phyloP scores from a whole-genome alignment of 164 flowering plant genomes.

The Umbellularia californica region DNA sequence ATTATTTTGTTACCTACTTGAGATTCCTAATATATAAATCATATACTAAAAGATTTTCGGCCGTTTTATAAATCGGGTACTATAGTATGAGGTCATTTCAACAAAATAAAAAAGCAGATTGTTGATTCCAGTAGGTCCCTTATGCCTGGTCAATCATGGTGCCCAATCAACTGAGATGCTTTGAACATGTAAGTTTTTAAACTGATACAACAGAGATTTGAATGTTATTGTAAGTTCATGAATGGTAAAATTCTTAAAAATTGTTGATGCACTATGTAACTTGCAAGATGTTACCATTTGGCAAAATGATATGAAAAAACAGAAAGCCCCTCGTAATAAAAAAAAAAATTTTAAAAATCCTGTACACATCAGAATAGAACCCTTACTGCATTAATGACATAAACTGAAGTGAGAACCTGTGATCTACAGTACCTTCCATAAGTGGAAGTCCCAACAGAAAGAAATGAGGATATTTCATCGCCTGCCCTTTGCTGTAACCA shows the following conservation, averaged over 20 bases:
- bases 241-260: no score
- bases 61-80: background rate
- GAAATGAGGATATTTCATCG: conserved; percentile 46
- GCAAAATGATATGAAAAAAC: background rate
- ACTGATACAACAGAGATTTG: no score
- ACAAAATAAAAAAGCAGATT: background rate
- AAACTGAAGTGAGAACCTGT: background rate
- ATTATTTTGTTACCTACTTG: background rate
- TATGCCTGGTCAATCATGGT: background rate
- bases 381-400: background rate
- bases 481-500: conserved; percentile 76
- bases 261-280: no score
- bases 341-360: background rate
- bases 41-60: background rate
- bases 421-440: conserved; percentile 49
- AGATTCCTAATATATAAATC: background rate
- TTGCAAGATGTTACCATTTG: no score
- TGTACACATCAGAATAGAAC: background rate
- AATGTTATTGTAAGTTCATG: no score
- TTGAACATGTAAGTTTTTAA: no score
- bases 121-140: background rate
- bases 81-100: no score
- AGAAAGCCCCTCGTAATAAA: background rate
- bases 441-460: conserved; percentile 59
- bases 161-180: background rate